Evolutionary conservation across 2,329 filamentous ascomycete genomes (phyloP).

Genomic region (Pseudogymnoascus sp.): DNA sequence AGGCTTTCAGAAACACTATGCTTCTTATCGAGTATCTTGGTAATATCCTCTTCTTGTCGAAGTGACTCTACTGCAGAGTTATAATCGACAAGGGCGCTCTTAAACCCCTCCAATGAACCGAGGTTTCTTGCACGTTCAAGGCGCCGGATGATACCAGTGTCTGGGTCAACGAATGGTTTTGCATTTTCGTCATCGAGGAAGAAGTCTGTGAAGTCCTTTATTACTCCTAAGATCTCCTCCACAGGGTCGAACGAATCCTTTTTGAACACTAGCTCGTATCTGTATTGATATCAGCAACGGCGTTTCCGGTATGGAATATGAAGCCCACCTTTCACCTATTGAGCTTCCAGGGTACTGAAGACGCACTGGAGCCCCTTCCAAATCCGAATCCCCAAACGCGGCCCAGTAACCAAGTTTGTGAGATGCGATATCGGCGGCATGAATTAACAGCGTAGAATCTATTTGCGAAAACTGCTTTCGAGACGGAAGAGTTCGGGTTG

Average conservation of each 20-base stretch:
- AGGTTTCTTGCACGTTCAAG: conserved; percentile 63
- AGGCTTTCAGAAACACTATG: conserved; percentile 63
- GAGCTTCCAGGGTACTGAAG: conserved; percentile 78
- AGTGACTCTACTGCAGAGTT: conserved; percentile 61
- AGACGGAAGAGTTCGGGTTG: conserved; percentile 21
- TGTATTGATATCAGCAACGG: conserved; percentile 19
- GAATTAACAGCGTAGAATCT: conserved; percentile 33
- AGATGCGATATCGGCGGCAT: conserved; percentile 49
- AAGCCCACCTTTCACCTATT: conserved; percentile 53
- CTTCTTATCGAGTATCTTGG: conserved; percentile 59
- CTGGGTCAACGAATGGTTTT: conserved; percentile 60
- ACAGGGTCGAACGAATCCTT: conserved; percentile 72
- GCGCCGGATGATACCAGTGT: conserved; percentile 65
- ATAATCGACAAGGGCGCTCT: conserved; percentile 64
- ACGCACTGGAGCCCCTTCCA: conserved; percentile 47
- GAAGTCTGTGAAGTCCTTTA: conserved; percentile 61
- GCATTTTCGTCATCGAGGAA: conserved; percentile 68
- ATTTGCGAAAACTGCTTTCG: conserved; percentile 20
- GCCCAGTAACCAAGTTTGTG: conserved; percentile 42
- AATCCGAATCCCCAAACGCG: conserved; percentile 37
- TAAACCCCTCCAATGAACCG: conserved; percentile 58
- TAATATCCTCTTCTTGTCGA: conserved; percentile 61
- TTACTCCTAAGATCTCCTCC: conserved; percentile 61
- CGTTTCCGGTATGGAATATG: background rate
- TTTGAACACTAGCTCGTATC: conserved; percentile 68